Percentiles rank a stretch among this genome's conserved stretches.
These are phyloP conservation scores for Biscogniauxia marginata DNA, from an alignment of 2,329 filamentous ascomycete genomes.

Conservation along the genomic window DNA sequence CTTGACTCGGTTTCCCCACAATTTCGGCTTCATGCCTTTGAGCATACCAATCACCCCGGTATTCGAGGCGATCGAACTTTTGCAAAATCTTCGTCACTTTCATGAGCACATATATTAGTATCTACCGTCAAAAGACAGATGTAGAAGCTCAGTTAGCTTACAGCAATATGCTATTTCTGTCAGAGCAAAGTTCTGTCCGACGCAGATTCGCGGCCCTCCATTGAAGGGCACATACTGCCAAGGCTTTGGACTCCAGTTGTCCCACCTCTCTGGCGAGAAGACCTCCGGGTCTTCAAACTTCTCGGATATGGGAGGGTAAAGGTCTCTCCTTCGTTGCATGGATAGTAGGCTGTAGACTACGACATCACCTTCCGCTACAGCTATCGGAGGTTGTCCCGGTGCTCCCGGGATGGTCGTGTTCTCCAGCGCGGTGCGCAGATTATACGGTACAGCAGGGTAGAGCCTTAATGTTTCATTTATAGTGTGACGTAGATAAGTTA, in stretches of 20 bases:
- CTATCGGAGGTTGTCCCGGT: conserved; percentile 36
- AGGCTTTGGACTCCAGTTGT: conserved; percentile 48
- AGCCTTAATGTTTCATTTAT: conserved; percentile 43
- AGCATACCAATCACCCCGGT: conserved; percentile 44
- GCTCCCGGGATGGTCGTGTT: conserved; percentile 24
- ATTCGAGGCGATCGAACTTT: conserved; percentile 55
- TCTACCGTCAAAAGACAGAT: no score
- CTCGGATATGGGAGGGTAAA: conserved; percentile 46
- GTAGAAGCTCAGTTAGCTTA: conserved; percentile 34
- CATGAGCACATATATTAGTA: conserved; percentile 33
- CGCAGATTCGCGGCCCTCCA: conserved; percentile 53
- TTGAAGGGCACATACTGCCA: conserved; percentile 57
- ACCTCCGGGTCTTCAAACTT: conserved; percentile 36
- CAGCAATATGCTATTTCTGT: conserved; percentile 54
- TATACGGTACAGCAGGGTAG: conserved; percentile 62
- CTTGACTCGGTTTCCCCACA: conserved; percentile 43
- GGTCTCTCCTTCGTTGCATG: conserved; percentile 49
- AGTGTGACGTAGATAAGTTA: conserved; percentile 61
- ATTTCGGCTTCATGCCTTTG: conserved; percentile 45
- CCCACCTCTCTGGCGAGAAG: conserved; percentile 53
- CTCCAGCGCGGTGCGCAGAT: conserved; percentile 33
- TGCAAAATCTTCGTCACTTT: conserved; percentile 57
- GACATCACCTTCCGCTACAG: conserved; percentile 45
- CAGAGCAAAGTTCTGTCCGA: conserved; percentile 59
- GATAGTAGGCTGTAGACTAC: conserved; percentile 50